These are phyloP conservation scores for Letharia lupina DNA, from an alignment of 495 filamentous ascomycete species.

Conservation along the genomic window DNA sequence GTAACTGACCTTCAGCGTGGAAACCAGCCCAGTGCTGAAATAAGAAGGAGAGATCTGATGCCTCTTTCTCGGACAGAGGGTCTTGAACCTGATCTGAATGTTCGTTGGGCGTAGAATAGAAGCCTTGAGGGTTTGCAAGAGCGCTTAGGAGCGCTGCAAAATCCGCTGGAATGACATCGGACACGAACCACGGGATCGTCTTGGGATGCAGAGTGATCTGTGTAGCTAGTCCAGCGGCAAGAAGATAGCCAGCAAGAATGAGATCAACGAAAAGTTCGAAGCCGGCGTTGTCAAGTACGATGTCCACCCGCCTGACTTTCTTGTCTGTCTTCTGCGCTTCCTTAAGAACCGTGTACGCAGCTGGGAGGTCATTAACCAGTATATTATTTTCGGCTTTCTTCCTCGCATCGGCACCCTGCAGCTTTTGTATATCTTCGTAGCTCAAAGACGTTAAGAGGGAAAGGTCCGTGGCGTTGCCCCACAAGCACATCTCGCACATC, in stretches of 20 bases:
- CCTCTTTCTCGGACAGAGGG: conserved; percentile 58
- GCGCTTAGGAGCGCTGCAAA: conserved; percentile 71
- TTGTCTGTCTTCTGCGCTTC: conserved; percentile 46
- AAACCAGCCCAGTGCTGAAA: conserved; percentile 72
- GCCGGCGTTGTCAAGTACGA: conserved; percentile 91
- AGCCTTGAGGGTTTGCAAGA: conserved; percentile 61
- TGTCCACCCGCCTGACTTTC: conserved; percentile 68
- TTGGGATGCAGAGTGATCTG: conserved; percentile 88
- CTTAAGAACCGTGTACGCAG: conserved; percentile 62
- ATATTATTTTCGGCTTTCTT: conserved; percentile 84
- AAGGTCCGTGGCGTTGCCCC: conserved; percentile 95
- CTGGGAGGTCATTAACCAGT: conserved; percentile 68
- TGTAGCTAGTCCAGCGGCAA: conserved; percentile 74
- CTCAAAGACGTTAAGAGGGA: conserved; percentile 82
- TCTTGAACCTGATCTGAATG: conserved; percentile 45
- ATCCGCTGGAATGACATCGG: conserved; percentile 79
- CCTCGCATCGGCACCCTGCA: conserved; percentile 80
- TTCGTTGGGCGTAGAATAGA: conserved; percentile 66
- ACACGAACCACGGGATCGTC: conserved; percentile 94
- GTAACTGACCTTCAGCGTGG: conserved; percentile 72
- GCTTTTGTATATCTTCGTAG: conserved; percentile 92
- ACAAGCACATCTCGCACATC: conserved; percentile 95
- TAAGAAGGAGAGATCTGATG: conserved; percentile 59
- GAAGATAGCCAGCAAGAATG: conserved; percentile 79
- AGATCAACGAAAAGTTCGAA: conserved; percentile 96